phyloP scores from a whole-genome alignment of 2,329 filamentous ascomycete species.

The Alternaria sp. region DNA sequence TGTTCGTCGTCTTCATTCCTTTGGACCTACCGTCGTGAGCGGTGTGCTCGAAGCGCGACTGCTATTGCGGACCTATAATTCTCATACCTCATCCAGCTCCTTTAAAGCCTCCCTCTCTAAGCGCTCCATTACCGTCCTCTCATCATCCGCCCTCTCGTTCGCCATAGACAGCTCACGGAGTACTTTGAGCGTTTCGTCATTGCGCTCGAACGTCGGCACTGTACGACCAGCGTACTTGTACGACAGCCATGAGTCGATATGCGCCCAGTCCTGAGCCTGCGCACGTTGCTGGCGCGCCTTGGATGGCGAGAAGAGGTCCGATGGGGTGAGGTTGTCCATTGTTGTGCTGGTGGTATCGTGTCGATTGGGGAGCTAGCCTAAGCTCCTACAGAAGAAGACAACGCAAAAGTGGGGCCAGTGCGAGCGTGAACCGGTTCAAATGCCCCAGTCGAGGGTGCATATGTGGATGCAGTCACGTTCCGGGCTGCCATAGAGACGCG shows the following conservation, averaged over 20 bases:
- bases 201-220: slow-evolving; percentile 83
- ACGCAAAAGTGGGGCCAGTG: slow-evolving; percentile 10
- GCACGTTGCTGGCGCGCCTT: slow-evolving; percentile 79
- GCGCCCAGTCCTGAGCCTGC: slow-evolving; percentile 89
- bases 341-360: slow-evolving; percentile 10
- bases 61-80: slow-evolving; percentile 22
- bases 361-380: slow-evolving; percentile 2
- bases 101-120: slow-evolving; percentile 69
- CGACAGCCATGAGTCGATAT: slow-evolving; percentile 82
- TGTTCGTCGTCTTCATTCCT: slow-evolving; percentile 31
- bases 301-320: slow-evolving; percentile 66
- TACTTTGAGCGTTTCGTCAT: slow-evolving; percentile 79
- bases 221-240: slow-evolving; percentile 72
- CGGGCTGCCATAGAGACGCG: slow-evolving; percentile 17
- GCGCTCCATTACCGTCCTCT: slow-evolving; percentile 65
- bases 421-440: slow-evolving; percentile 3
- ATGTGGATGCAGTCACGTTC: slow-evolving; percentile 11
- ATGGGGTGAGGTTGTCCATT: slow-evolving; percentile 50
- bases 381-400: slow-evolving; percentile 5
- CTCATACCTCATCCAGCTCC: slow-evolving; percentile 57
- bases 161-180: slow-evolving; percentile 76
- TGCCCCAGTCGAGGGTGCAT: slow-evolving; percentile 9
- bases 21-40: slow-evolving; percentile 30
- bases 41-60: slow-evolving; percentile 12
- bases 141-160: slow-evolving; percentile 82